A percentile compares a stretch with the other conserved stretches of the same genome.
phyloP scores from a whole-genome alignment of 306 rosid genomes.

The Quillaja saponaria region DNA sequence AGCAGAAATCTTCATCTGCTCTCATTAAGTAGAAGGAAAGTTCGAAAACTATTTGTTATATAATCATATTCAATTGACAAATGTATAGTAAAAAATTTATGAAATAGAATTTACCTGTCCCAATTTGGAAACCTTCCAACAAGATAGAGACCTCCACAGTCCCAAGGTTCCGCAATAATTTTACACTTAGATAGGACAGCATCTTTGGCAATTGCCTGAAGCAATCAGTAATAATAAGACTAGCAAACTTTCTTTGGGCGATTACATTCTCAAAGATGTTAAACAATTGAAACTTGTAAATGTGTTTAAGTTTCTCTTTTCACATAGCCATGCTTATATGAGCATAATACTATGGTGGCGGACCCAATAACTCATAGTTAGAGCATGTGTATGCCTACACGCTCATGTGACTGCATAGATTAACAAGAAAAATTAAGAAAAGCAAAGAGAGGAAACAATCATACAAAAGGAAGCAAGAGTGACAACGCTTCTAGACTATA shows the following conservation, averaged over 20 bases:
- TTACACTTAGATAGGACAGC: constrained; percentile 80
- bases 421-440: neutral
- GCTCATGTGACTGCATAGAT: neutral
- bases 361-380: neutral
- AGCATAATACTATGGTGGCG: neutral
- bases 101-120: constrained; percentile 66
- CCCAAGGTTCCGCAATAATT: constrained; percentile 99
- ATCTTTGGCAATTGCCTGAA: constrained; percentile 92
- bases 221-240: constrained; percentile 26
- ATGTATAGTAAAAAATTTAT: too few relatives aligned
- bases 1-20: constrained; percentile 22
- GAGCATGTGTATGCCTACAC: neutral
- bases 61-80: neutral
- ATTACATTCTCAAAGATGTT: constrained; percentile 14
- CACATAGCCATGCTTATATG: too few relatives aligned
- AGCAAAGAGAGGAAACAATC: too few relatives aligned
- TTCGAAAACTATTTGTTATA: neutral
- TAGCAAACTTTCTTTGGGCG: constrained; percentile 15
- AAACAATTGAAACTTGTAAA: neutral
- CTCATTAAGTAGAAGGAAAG: constrained; percentile 10
- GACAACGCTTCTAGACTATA: neutral
- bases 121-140: constrained; percentile 96
- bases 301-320: neutral
- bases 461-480: too few relatives aligned
- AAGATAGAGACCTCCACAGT: constrained; percentile 95